Conservation (phyloP, 2,329 filamentous ascomycete species). For the Cladosporium halotolerans region DNA sequence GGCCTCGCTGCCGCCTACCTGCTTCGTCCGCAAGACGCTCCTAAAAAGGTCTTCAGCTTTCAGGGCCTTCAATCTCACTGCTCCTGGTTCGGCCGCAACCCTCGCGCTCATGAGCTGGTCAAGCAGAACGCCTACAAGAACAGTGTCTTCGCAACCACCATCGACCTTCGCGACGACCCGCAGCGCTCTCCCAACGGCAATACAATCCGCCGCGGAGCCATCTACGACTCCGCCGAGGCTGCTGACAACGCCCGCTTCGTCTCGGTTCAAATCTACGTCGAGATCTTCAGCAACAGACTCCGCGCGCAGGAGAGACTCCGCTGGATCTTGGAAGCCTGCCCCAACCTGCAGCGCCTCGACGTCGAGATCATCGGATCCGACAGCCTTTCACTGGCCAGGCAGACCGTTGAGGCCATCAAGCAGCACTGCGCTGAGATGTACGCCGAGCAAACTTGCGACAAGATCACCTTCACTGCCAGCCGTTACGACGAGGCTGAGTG, state of each 20-base stretch:
- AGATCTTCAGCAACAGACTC: neutral
- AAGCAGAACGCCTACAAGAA: neutral
- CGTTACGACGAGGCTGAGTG: neutral
- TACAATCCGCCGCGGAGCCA: neutral
- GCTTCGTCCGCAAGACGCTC: neutral
- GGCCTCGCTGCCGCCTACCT: neutral
- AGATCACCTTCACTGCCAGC: neutral
- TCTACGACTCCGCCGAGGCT: neutral
- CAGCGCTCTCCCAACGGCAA: neutral
- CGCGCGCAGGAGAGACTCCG: neutral
- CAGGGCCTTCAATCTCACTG: neutral
- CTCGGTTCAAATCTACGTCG: neutral
- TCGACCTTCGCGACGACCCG: conserved; percentile 3
- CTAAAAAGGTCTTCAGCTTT: neutral
- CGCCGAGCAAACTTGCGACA: neutral
- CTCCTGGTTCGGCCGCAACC: conserved; percentile 4
- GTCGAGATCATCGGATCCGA: neutral
- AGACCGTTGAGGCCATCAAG: neutral
- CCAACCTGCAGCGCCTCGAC: neutral
- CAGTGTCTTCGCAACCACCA: neutral
- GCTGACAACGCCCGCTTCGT: neutral
- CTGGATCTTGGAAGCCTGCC: neutral
- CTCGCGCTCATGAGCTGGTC: neutral
- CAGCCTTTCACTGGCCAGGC: neutral
- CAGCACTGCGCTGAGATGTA: neutral